phyloP scores from a whole-genome alignment of 352 stramenopile genomes.

The Blastocystis sp. region DNA sequence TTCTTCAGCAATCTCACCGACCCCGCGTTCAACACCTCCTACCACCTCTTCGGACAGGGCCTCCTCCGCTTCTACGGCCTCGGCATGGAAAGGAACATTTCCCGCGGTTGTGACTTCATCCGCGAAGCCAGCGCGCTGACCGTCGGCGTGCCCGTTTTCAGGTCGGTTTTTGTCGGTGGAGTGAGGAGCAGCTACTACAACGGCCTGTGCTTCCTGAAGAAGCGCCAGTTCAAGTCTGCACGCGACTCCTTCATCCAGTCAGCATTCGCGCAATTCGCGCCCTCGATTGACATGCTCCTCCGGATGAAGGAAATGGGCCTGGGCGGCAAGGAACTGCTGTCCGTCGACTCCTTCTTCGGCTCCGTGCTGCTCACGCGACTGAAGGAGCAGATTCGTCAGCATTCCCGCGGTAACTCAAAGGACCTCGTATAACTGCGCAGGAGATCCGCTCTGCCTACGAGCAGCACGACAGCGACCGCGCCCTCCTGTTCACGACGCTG shows the following conservation, averaged over 20 bases:
- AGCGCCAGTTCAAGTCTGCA: conserved; percentile 5
- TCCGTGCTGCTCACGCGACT: conserved; percentile 1
- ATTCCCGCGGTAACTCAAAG: background rate
- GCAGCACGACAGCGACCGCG: background rate
- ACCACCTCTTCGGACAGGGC: conserved; percentile 29
- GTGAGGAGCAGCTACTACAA: conserved; percentile 24
- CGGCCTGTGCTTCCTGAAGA: conserved; percentile 13
- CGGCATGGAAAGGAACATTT: conserved; percentile 9
- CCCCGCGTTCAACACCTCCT: conserved; percentile 47
- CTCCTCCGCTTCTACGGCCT: conserved; percentile 54
- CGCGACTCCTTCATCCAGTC: conserved; percentile 3
- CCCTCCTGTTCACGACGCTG: conserved; percentile 1
- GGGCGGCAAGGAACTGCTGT: background rate
- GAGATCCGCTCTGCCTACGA: background rate
- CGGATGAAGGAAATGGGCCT: conserved; percentile 23
- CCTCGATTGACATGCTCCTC: conserved; percentile 21
- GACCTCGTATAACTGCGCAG: background rate
- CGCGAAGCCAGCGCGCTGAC: background rate
- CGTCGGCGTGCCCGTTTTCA: background rate
- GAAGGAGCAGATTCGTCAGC: background rate
- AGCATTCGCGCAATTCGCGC: conserved; percentile 24
- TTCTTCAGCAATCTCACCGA: conserved; percentile 52
- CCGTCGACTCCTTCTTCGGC: background rate
- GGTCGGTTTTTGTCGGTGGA: background rate
- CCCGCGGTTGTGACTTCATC: conserved; percentile 16